phyloP scores from a whole-genome alignment of 148 eudicot species.

The Fallopia convolvulus region DNA sequence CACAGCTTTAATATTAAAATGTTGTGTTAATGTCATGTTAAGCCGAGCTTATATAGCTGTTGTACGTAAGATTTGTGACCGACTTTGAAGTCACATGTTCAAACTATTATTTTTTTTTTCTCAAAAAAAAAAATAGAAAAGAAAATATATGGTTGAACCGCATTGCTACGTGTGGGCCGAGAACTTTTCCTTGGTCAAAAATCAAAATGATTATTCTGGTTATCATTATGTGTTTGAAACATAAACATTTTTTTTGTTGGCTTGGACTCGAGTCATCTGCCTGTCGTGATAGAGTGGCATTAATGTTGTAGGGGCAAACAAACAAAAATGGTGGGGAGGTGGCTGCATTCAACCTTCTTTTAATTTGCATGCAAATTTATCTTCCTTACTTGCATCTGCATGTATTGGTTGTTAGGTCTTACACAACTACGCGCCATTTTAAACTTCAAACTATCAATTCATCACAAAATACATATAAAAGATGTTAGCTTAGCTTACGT shows the following conservation, averaged over 20 bases:
- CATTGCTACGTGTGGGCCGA: too few relatives aligned
- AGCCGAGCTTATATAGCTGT: too few relatives aligned
- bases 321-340: constrained; percentile 4
- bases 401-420: background rate
- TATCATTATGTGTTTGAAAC: background rate
- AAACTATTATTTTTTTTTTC: too few relatives aligned
- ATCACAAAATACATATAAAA: background rate
- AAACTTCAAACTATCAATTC: background rate
- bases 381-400: background rate
- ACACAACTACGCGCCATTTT: background rate
- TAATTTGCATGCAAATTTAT: background rate
- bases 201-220: background rate
- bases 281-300: background rate
- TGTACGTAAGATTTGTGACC: too few relatives aligned
- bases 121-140: too few relatives aligned
- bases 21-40: too few relatives aligned
- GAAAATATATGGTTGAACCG: background rate
- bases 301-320: background rate
- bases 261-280: background rate
- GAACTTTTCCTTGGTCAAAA: background rate
- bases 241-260: background rate
- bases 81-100: too few relatives aligned
- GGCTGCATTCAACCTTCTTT: background rate
- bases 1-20: too few relatives aligned
- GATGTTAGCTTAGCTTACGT: background rate